A percentile compares a stretch with the other conserved stretches of the same genome.
Conservation (phyloP, 2,329 filamentous ascomycete species). For the Arthroderma sp. region DNA sequence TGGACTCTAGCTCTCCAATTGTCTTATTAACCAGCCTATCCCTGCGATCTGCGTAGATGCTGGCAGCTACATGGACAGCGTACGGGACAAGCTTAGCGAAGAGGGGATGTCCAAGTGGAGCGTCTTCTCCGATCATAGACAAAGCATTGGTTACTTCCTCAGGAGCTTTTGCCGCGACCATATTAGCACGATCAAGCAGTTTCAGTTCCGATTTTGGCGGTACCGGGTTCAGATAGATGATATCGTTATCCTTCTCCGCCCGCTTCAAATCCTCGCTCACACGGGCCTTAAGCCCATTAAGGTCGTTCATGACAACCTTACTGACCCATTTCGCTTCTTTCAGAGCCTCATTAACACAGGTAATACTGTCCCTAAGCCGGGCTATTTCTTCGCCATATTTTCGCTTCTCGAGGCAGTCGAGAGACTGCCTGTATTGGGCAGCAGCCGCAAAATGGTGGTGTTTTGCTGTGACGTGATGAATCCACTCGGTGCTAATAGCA, state of each 20-base stretch:
- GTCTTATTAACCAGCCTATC: conserved; percentile 82
- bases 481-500: conserved; percentile 85
- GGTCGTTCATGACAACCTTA: conserved; percentile 65
- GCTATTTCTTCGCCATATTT: conserved; percentile 95
- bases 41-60: conserved; percentile 83
- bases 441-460: conserved; percentile 95
- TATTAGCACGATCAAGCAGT: conserved; percentile 70
- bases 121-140: conserved; percentile 64
- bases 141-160: conserved; percentile 70
- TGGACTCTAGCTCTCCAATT: conserved; percentile 66
- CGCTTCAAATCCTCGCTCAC: conserved; percentile 80
- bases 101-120: conserved; percentile 68
- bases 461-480: conserved; percentile 93
- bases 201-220: conserved; percentile 81
- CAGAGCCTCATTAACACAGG: conserved; percentile 72
- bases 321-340: conserved; percentile 74
- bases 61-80: conserved; percentile 85
- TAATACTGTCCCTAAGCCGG: conserved; percentile 64
- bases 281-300: conserved; percentile 68
- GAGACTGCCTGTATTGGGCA: conserved; percentile 81
- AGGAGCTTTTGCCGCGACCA: conserved; percentile 70
- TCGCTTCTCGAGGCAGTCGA: conserved; percentile 82
- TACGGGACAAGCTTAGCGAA: conserved; percentile 91
- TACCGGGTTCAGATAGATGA: conserved; percentile 78
- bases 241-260: conserved; percentile 90